Conservation (phyloP, 2,329 filamentous ascomycete species). For the Aspergillus fijiensis region DNA sequence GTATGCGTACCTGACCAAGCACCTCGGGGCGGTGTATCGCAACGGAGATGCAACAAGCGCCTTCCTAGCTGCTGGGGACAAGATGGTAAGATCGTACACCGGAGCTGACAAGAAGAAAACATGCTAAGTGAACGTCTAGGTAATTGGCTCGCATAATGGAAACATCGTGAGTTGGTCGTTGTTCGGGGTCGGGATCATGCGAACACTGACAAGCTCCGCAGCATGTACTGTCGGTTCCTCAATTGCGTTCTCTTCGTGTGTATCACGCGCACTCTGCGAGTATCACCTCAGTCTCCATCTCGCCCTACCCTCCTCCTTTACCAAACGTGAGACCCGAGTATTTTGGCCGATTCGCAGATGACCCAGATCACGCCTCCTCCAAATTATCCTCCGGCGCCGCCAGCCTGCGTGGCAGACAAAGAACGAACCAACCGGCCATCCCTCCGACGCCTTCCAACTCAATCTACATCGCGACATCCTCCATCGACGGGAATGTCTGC, state of each 20-base stretch:
- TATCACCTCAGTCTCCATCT: conserved; percentile 85
- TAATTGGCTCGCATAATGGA: conserved; percentile 92
- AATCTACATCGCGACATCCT: conserved; percentile 90
- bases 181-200: conserved; percentile 1
- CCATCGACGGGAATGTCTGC: conserved; percentile 93
- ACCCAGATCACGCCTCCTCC: conserved; percentile 19
- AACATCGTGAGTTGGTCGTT: conserved; percentile 69
- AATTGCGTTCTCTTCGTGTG: conserved; percentile 75
- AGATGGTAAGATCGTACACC: conserved; percentile 67
- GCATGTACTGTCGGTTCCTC: conserved; percentile 83
- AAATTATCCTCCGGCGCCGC: conserved; percentile 30
- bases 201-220: conserved; percentile 38
- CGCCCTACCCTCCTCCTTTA: conserved; percentile 71
- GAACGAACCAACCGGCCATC: conserved; percentile 42
- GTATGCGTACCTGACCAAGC: conserved; percentile 81
- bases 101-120: conserved; percentile 13
- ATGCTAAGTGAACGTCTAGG: conserved; percentile 54
- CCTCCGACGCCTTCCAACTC: conserved; percentile 80
- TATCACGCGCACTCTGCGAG: conserved; percentile 94
- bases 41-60: conserved; percentile 93
- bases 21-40: conserved; percentile 77
- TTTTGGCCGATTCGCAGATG: conserved; percentile 34
- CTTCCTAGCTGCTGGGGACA: conserved; percentile 88
- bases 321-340: conserved; percentile 43
- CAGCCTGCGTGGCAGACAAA: conserved; percentile 33